Percentiles rank a stretch among this genome's conserved stretches.
These are phyloP conservation scores for Cynanchum wilfordii DNA, from an alignment of 257 asterid genomes.

Conservation along the genomic window DNA sequence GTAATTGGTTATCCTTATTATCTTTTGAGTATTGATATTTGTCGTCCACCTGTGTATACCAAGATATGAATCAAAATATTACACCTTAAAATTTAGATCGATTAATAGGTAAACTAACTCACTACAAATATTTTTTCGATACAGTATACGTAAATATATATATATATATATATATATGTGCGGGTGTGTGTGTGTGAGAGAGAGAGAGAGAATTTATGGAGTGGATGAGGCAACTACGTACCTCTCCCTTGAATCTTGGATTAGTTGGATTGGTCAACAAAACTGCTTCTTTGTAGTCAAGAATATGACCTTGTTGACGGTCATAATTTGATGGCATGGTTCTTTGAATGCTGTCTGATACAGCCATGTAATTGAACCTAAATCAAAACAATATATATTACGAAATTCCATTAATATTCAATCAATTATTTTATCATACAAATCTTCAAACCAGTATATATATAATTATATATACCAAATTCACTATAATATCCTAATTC, in stretches of 20 bases:
- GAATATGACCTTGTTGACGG: conserved; percentile 33
- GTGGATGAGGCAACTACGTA: conserved; percentile 20
- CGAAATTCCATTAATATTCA: background rate
- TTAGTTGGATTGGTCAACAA: conserved; percentile 23
- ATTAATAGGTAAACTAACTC: background rate
- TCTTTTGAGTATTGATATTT: conserved; percentile 31
- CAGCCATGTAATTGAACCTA: conserved; percentile 70
- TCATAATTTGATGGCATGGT: conserved; percentile 58
- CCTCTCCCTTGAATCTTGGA: conserved; percentile 25
- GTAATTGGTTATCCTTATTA: conserved; percentile 23
- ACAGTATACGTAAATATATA: no score
- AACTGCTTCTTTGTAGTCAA: conserved; percentile 66
- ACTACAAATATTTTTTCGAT: background rate
- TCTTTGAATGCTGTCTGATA: conserved; percentile 58
- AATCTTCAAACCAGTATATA: background rate
- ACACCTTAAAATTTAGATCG: background rate
- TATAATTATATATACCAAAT: background rate
- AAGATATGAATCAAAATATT: background rate
- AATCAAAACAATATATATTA: background rate
- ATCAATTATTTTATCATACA: background rate
- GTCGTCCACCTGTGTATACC: conserved; percentile 23
- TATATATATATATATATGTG: background rate
- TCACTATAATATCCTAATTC: background rate
- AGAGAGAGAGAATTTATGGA: background rate
- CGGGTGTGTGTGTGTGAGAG: background rate